Base-by-base conservation (phyloP, 345 rosid genomes). In the Eucalyptus fibrosa region DNA sequence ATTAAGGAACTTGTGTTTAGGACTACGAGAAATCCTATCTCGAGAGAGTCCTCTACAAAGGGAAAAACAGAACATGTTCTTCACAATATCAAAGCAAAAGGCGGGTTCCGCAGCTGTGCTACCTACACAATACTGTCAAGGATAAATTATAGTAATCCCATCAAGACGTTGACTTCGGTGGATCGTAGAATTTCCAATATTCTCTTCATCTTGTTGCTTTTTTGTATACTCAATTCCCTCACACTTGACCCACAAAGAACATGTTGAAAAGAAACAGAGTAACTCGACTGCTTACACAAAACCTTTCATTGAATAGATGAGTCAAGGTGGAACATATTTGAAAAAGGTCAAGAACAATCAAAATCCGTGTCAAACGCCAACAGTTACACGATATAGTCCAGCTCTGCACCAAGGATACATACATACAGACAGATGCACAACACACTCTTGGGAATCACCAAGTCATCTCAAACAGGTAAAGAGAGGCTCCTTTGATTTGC, bases 401-500 rank as follows among this genome's bases (percentile, higher is more conserved):
- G 85, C 85, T 77, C 85, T 77, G 85, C 85, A 77, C 83, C 85
- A 77, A 42, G 47, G 85, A 77, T 77, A 77, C 85, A 77, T 40
- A 77, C 83, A 77, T 37, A 77, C 85, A 77, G 42, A 40, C 45
- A 77, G 85, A 77, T 37, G 47, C 47, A 77, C 85, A 40, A 77
- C 23, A 77, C 9, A 23, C 42, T 40, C 85, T 40, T 40, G 47
- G 45, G 28, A 77, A 77, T 77, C 47, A 40, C 47, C 30, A 9
- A 77, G 47, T 21, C 65, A 90, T 80, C 83, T 93, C 91, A 94
- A 12, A 90, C 45, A 44, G 94, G 92, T 47, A 97, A 91, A 88
- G 98, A 94, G 87, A 97, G 81, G 93, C 93, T 93, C 92, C 96
- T 93, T 88, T 92, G 96, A 92, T 87, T 94, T 55, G 94, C 96